Percentiles rank a stretch among this genome's conserved stretches.
Conservation (phyloP, 306 rosid genomes). For the cucumber (Cucumis sativus) region Cucumber_9930_V3 NC_026661.2:19622001-19622500, state of each 20-base stretch:
- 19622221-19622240: not conserved
- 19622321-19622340: slow-evolving; percentile 61
- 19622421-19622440: not conserved
- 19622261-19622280: slow-evolving; percentile 13
- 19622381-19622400: slow-evolving; percentile 25
- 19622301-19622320: slow-evolving; percentile 57
- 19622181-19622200: not conserved
- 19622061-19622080: not conserved
- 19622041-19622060: not conserved
- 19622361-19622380: slow-evolving; percentile 46
- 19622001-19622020: not conserved
- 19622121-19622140: slow-evolving; percentile 23
- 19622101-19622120: slow-evolving; percentile 26
- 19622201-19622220: not conserved
- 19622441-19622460: slow-evolving; percentile 17
- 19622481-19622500: slow-evolving; percentile 48
- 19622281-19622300: slow-evolving; percentile 65
- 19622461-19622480: slow-evolving; percentile 48
- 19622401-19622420: not conserved
- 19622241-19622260: not conserved
- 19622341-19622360: slow-evolving; percentile 38
- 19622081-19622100: slow-evolving; percentile 29
- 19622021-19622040: not conserved
- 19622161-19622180: not conserved
- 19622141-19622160: slow-evolving; percentile 24